Evolutionary conservation across 2,329 filamentous ascomycete species (phyloP).

Genomic region (Botrytis sinoallii): DNA sequence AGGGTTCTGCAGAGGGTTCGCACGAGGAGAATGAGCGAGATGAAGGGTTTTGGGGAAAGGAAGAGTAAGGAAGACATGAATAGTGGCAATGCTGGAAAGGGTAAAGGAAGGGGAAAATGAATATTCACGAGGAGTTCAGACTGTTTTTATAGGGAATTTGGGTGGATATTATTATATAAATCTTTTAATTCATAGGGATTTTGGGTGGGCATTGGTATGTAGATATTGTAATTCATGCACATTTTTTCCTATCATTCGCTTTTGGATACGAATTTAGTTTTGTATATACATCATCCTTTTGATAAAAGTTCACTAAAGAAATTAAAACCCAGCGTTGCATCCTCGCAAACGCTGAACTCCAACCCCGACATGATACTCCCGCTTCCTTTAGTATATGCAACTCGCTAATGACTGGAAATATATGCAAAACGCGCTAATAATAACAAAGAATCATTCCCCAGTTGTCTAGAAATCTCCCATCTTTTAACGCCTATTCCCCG

Average conservation of each 20-base stretch:
- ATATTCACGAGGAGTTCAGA: not conserved
- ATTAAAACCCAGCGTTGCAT: not conserved
- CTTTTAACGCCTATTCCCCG: not conserved
- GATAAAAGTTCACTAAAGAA: not conserved
- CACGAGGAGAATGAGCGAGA: constrained; percentile 40
- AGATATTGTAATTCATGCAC: not conserved
- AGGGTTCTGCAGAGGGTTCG: constrained; percentile 49
- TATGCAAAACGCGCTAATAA: not conserved
- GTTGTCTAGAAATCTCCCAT: not conserved
- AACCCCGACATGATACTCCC: not conserved
- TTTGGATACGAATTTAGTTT: not conserved
- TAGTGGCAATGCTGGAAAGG: not conserved
- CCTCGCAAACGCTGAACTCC: constrained; percentile 1
- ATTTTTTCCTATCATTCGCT: not conserved
- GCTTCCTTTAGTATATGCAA: not conserved
- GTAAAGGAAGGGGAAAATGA: not conserved
- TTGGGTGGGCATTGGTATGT: not conserved
- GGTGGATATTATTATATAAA: not conserved
- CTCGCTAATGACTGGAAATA: not conserved
- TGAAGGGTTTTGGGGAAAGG: constrained; percentile 26
- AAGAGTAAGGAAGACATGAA: constrained; percentile 25
- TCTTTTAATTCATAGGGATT: not conserved
- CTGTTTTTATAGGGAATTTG: not conserved
- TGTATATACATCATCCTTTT: not conserved
- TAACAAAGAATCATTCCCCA: not conserved